phyloP scores from a whole-genome alignment of 148 eudicot species.

The Rhododendron molle region DNA sequence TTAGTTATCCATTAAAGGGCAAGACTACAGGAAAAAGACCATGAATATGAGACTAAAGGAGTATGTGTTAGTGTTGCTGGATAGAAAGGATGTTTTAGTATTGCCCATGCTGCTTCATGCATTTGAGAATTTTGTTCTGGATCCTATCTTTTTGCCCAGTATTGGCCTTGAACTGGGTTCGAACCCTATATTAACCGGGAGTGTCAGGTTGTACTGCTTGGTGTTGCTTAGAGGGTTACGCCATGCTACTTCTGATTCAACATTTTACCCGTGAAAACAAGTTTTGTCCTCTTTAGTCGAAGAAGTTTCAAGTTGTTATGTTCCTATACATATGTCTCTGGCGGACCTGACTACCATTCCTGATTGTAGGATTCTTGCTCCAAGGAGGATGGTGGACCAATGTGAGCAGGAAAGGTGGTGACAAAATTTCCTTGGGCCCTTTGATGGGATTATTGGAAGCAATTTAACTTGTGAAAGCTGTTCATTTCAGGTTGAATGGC shows the following conservation, averaged over 20 bases:
- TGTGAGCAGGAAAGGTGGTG: constrained; percentile 65
- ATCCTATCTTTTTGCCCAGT: not conserved
- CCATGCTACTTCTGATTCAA: not conserved
- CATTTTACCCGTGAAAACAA: not conserved
- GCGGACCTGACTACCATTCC: constrained; percentile 46
- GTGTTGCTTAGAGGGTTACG: not conserved
- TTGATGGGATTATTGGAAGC: constrained; percentile 84
- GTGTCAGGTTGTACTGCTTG: not conserved
- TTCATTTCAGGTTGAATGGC: constrained; percentile 75
- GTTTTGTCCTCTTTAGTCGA: not conserved
- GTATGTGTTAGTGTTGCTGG: not conserved
- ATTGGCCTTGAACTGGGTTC: not conserved
- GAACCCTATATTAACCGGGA: too few species aligned
- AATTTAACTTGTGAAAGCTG: constrained; percentile 70
- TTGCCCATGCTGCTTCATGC: not conserved
- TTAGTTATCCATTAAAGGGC: not conserved
- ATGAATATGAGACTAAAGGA: not conserved
- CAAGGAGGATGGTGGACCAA: constrained; percentile 21
- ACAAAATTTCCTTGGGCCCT: constrained; percentile 63
- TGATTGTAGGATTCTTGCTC: constrained; percentile 44
- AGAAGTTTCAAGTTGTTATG: constrained; percentile 58
- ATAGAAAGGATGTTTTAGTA: not conserved
- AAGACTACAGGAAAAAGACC: not conserved
- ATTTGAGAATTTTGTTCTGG: not conserved
- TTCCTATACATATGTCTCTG: constrained; percentile 43